Conservation (phyloP, 176 grass and related monocot species). For the Hordeum marinum region DNA sequence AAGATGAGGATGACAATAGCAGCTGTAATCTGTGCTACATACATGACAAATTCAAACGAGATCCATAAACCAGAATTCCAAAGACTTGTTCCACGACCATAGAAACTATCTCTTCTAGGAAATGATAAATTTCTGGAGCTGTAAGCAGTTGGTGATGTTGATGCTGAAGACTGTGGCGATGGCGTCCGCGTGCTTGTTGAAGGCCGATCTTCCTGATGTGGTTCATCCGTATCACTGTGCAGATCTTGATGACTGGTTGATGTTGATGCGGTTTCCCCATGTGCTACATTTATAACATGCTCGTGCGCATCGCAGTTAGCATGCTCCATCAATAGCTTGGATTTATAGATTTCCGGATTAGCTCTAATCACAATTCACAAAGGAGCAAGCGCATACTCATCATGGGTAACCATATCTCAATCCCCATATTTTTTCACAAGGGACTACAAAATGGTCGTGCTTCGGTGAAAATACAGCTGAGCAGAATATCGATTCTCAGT, state of each 20-base stretch:
- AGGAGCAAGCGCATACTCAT: conserved; percentile 6
- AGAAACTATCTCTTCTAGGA: conserved; percentile 59
- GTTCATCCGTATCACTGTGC: conserved; percentile 55
- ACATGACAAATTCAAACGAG: conserved; percentile 76
- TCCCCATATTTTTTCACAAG: conserved; percentile 4
- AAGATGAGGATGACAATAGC: conserved; percentile 64
- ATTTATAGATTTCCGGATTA: conserved; percentile 19
- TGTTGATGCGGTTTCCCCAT: conserved; percentile 60
- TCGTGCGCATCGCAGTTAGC: conserved; percentile 49
- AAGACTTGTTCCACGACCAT: conserved; percentile 63
- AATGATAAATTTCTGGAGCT: conserved; percentile 48
- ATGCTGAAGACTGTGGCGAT: conserved; percentile 48
- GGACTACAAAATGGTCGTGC: not conserved
- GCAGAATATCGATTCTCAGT: not conserved
- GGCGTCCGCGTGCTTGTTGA: conserved; percentile 44
- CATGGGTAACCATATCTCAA: conserved; percentile 12
- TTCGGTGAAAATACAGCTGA: conserved; percentile 4
- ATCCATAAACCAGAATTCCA: conserved; percentile 94
- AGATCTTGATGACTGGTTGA: conserved; percentile 49
- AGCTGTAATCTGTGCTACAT: conserved; percentile 72
- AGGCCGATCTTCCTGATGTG: conserved; percentile 41
- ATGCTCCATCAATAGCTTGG: conserved; percentile 58
- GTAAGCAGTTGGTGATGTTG: conserved; percentile 45
- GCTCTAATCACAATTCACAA: conserved; percentile 17
- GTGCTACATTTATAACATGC: conserved; percentile 58